Evolutionary conservation across 1,139 yeast species (phyloP).

Genomic region (Zygoascus hellenicus): DNA sequence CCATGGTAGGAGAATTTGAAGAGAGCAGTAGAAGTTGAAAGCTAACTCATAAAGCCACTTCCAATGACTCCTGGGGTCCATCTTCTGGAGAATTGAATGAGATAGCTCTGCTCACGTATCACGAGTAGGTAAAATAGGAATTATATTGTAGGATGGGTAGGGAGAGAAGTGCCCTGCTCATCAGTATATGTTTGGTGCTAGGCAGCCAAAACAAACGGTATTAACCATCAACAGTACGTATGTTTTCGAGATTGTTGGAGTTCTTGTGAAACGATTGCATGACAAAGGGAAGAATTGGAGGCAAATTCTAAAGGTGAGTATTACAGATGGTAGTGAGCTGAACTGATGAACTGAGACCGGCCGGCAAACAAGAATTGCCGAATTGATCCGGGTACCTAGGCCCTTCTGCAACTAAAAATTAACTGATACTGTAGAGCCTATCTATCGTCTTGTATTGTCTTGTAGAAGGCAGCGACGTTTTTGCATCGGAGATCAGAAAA

Average conservation of each 20-base stretch:
- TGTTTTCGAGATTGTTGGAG: conserved; percentile 85
- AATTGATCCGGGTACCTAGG: too few relatives aligned
- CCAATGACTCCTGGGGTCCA: conserved; percentile 86
- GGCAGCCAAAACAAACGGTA: neutral
- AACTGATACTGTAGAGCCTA: conserved; percentile 41
- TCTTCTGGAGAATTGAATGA: conserved; percentile 78
- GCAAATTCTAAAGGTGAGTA: conserved; percentile 66
- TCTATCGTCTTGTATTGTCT: conserved; percentile 83
- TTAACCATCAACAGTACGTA: conserved; percentile 40
- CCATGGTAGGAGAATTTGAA: neutral
- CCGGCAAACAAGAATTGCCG: too few relatives aligned
- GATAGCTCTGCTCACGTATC: conserved; percentile 68
- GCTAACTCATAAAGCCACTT: conserved; percentile 46
- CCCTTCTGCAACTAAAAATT: too few relatives aligned
- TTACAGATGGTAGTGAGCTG: neutral
- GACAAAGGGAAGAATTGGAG: conserved; percentile 98
- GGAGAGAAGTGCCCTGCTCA: too few relatives aligned
- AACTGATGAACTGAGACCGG: too few relatives aligned
- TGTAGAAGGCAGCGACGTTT: conserved; percentile 79
- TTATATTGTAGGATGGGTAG: too few relatives aligned
- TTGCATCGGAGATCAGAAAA: conserved; percentile 81
- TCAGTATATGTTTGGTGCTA: too few relatives aligned
- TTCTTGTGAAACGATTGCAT: conserved; percentile 84
- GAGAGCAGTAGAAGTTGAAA: neutral
- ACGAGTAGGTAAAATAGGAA: conserved; percentile 25